Conservation (phyloP, 495 filamentous ascomycete genomes). For the Bryoglossum gracile region DNA sequence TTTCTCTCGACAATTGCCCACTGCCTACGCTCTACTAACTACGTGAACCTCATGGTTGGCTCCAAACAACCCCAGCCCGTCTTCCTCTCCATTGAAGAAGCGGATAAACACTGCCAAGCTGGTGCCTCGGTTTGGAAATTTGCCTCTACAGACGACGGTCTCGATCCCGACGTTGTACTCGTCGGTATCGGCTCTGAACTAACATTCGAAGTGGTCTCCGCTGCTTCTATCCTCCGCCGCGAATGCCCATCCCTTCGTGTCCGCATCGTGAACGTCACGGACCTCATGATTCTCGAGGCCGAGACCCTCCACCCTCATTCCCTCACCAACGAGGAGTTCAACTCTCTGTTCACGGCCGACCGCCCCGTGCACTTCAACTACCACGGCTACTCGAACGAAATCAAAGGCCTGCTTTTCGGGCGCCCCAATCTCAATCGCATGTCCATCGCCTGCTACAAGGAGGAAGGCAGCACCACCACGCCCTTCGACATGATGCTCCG, state of each 20-base stretch:
- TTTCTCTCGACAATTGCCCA: conserved; percentile 60
- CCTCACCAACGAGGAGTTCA: conserved; percentile 45
- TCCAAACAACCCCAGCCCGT: conserved; percentile 65
- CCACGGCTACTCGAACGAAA: conserved; percentile 58
- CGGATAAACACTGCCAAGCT: conserved; percentile 55
- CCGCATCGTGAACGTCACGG: conserved; percentile 67
- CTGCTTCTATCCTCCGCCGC: conserved; percentile 50
- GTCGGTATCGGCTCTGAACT: conserved; percentile 65
- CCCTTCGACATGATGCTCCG: conserved; percentile 70
- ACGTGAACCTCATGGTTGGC: conserved; percentile 68
- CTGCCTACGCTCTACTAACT: conserved; percentile 56
- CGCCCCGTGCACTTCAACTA: conserved; percentile 61
- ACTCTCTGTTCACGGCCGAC: conserved; percentile 55
- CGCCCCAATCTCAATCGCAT: conserved; percentile 43
- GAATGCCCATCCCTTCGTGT: conserved; percentile 48
- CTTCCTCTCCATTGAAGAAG: conserved; percentile 58
- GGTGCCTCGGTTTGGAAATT: conserved; percentile 63
- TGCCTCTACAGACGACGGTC: conserved; percentile 50
- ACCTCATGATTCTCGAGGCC: conserved; percentile 58
- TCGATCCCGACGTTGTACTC: conserved; percentile 59
- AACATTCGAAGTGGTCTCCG: conserved; percentile 63
- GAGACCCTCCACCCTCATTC: conserved; percentile 58
- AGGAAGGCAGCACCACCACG: conserved; percentile 67
- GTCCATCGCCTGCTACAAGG: conserved; percentile 55
- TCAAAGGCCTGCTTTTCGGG: conserved; percentile 59